These are phyloP conservation scores for Monosporascus sp. DNA, from an alignment of 2,329 filamentous ascomycete species.

Conservation along the genomic window DNA sequence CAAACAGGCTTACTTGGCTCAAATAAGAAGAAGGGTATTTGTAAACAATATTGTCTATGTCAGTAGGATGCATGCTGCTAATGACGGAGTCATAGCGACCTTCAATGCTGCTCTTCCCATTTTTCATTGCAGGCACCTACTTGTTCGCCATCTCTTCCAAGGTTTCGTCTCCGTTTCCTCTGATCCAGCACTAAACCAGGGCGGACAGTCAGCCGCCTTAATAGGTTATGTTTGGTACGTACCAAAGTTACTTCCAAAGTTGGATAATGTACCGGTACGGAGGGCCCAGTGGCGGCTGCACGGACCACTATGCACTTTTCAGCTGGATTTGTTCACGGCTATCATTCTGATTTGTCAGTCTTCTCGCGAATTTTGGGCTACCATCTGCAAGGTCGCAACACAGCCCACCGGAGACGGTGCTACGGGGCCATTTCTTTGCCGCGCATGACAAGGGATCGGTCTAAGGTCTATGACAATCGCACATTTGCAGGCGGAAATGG, in stretches of 20 bases:
- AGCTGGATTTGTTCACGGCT: slow-evolving; percentile 25
- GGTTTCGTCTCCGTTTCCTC: too few relatives aligned
- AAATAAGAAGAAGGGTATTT: too few relatives aligned
- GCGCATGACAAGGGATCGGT: background rate
- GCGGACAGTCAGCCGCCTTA: too few relatives aligned
- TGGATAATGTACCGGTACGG: slow-evolving; percentile 3
- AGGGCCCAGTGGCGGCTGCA: slow-evolving; percentile 21
- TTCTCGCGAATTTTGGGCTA: slow-evolving; percentile 25
- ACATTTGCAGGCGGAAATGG: too few relatives aligned
- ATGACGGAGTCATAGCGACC: too few relatives aligned
- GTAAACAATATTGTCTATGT: too few relatives aligned
- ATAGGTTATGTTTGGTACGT: background rate
- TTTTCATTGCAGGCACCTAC: too few relatives aligned
- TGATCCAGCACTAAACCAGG: too few relatives aligned
- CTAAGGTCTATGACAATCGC: background rate
- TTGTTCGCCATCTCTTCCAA: too few relatives aligned
- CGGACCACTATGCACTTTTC: slow-evolving; percentile 26
- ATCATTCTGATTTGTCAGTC: slow-evolving; percentile 22
- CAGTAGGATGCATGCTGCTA: too few relatives aligned
- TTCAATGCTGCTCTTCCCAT: too few relatives aligned
- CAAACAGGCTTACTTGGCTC: too few relatives aligned
- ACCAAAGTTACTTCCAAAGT: background rate
- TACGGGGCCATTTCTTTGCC: background rate
- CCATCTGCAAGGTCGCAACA: slow-evolving; percentile 29
- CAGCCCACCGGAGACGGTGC: slow-evolving; percentile 19